Conservation (phyloP, 805 yeast species). For the Suhomyces sp. region DNA sequence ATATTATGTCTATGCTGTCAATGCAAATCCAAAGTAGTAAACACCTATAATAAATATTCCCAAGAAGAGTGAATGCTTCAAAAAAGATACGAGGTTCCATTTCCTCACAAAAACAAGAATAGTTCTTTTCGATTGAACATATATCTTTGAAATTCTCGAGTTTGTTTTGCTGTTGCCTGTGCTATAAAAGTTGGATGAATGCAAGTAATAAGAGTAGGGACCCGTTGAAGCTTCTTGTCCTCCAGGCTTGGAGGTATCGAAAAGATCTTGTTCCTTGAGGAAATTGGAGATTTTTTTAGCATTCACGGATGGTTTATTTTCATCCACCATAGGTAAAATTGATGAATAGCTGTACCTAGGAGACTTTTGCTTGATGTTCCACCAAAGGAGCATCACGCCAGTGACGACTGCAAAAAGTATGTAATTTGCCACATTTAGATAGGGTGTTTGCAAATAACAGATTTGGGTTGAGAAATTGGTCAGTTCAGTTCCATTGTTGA, state of each 20-base stretch:
- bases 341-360: conserved; percentile 25
- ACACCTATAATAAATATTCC: conserved; percentile 19
- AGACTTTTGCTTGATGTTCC: conserved; percentile 29
- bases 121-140: background rate
- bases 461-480: conserved; percentile 36
- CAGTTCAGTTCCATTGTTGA: conserved; percentile 6
- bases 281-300: conserved; percentile 29
- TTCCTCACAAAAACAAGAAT: conserved; percentile 10
- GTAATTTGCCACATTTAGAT: conserved; percentile 39
- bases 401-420: conserved; percentile 34
- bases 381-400: conserved; percentile 26
- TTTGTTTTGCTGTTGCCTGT: background rate
- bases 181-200: conserved; percentile 6
- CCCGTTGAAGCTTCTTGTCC: background rate
- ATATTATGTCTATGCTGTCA: conserved; percentile 17
- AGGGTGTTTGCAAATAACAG: conserved; percentile 49
- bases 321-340: conserved; percentile 24
- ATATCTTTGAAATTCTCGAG: background rate
- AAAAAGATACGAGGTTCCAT: conserved; percentile 19
- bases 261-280: conserved; percentile 29
- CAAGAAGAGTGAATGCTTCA: conserved; percentile 20
- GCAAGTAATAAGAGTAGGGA: conserved; percentile 9
- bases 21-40: conserved; percentile 21
- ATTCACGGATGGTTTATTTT: conserved; percentile 14
- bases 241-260: conserved; percentile 7